Percentiles rank a stretch among this genome's conserved stretches.
Evolutionary conservation across 2,329 filamentous ascomycete genomes (phyloP).

Genomic region (Myriangium duriaei): DNA sequence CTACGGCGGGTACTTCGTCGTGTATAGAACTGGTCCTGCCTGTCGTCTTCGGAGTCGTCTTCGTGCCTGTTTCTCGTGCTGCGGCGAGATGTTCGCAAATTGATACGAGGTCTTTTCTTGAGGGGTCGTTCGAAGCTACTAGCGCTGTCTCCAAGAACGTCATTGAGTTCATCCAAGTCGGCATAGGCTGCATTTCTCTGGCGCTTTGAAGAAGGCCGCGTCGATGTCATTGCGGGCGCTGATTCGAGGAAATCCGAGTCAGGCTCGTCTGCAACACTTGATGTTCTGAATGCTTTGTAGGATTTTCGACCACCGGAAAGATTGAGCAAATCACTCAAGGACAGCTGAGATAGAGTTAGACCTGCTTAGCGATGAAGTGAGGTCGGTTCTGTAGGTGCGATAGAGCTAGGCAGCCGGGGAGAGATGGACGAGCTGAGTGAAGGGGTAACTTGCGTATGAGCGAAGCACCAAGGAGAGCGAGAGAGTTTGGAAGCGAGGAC

Average conservation of each 20-base stretch:
- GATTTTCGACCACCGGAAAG: conserved; percentile 36
- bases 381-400: no score
- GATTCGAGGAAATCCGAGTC: conserved; percentile 3
- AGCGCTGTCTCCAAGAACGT: conserved; percentile 1
- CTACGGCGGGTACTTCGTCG: conserved; percentile 2
- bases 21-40: conserved; percentile 1
- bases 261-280: conserved; percentile 1
- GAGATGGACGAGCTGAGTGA: no score
- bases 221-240: conserved; percentile 10
- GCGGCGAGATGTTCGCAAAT: neutral
- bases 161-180: neutral
- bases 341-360: neutral
- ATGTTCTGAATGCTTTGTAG: conserved; percentile 19
- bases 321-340: conserved; percentile 20
- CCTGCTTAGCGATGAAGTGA: conserved; percentile 11
- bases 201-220: conserved; percentile 6
- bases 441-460: no score
- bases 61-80: no score
- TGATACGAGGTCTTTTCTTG: conserved; percentile 3
- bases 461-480: no score
- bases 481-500: no score
- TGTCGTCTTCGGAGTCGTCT: no score
- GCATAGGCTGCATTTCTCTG: neutral
- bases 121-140: neutral
- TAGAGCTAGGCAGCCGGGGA: no score